Base-by-base conservation (phyloP, 441 rosid species). In the Populus hybrid region DNA sequence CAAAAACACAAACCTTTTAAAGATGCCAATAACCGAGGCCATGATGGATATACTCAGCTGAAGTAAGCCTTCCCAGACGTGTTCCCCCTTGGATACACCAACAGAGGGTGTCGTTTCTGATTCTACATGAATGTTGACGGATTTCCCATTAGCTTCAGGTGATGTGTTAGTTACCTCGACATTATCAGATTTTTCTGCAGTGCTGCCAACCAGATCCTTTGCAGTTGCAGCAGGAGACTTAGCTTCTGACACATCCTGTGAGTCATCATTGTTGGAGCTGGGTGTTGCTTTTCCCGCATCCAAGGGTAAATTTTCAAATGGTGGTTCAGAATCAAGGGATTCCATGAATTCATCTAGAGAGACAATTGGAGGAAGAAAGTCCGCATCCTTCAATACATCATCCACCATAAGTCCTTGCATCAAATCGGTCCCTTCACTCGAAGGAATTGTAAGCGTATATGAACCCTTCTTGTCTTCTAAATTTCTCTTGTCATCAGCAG, bases 281-380 rank as follows among this genome's bases (percentile, higher is more conserved):
- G 84, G 65, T 10, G 76, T 69, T 40, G 86, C 77, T 79, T 77
- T 81, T 21, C 76, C 91, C 76, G 81, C 84, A 80, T 86, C 92
- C 36, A 38, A 81, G 9, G 88, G 89, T 26, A 89, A 85, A 82
- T 85, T 86, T 84, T 87, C 93, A 88, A 93, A 94, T 12, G 97
- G 95, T 10, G 95, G 92, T 74, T 89, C 97, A 9, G 95, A 80
- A 83, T 91, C 86, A 76, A 92, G 85, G 67, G 95, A 91, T 80
- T 88, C 88, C 92, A 91, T 92, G 82, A 93, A 95, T 77, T 92
- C 95, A 72, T 95, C 96, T 70, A 95, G 90, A 50, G 99, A 92
- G 38, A 90, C 97, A 80, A 93, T 92, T 57, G 96, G 94, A 84
- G 98, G 94, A 83, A 92, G 99, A 86, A 86, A 86, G 35, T 87